Conservation (phyloP, 164 flowering plant genomes). For the Kingdonia uniflora region DNA sequence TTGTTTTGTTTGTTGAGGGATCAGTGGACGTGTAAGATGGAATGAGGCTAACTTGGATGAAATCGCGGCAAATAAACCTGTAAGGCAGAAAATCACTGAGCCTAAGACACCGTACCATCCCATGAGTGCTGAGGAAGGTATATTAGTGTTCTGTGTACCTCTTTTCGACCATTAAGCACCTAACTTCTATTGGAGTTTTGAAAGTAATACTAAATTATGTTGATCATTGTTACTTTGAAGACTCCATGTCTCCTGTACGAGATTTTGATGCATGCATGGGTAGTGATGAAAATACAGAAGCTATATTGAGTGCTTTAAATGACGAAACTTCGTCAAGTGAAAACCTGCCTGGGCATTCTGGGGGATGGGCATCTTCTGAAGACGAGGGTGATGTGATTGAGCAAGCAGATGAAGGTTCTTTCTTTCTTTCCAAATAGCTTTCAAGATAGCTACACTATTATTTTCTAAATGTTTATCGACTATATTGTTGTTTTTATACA, state of each 20-base stretch:
- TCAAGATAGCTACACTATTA: no score
- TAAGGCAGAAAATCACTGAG: constrained; percentile 97
- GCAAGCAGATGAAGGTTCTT: constrained; percentile 55
- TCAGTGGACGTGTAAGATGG: constrained; percentile 74
- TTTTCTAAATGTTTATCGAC: no score
- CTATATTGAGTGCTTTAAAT: constrained; percentile 55
- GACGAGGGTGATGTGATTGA: constrained; percentile 89
- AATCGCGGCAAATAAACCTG: constrained; percentile 92
- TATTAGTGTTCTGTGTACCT: constrained; percentile 6
- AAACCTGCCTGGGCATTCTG: constrained; percentile 6
- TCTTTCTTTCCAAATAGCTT: no score
- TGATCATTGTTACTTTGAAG: constrained; percentile 20
- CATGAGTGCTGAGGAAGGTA: constrained; percentile 85
- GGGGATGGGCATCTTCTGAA: constrained; percentile 88
- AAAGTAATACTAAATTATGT: not conserved
- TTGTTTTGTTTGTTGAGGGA: no score
- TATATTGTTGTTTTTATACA: no score
- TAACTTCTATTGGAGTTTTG: no score
- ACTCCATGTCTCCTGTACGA: constrained; percentile 52
- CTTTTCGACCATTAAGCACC: not conserved
- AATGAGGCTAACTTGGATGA: constrained; percentile 82
- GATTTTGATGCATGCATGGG: constrained; percentile 37
- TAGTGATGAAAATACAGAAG: constrained; percentile 51
- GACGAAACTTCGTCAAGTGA: constrained; percentile 76
- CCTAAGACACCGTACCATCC: constrained; percentile 99